Base-by-base conservation (phyloP, 2,329 filamentous ascomycete species). In the Penicillium expansum region DNA sequence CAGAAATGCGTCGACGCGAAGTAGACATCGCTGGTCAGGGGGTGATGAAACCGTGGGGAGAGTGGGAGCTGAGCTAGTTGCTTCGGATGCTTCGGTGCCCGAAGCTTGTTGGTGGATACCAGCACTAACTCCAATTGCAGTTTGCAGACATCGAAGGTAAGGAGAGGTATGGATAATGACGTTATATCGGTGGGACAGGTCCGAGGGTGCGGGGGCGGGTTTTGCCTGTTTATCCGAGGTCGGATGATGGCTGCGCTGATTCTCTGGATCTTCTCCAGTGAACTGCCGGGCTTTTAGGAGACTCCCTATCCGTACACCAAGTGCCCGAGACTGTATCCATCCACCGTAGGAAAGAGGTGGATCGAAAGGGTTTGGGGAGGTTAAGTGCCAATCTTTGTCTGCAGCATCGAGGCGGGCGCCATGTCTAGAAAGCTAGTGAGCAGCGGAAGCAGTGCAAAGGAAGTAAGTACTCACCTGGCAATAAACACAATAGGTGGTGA, bases 261-360 rank as follows among this genome's bases (percentile, higher is more conserved):
- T 45, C 32, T 52, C 52, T 32, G 63, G 49, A 4, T 62, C 53
- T 30, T 42, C 51, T 9, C 55, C 61, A 14, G 58, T 57, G 13
- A 60, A 56, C 5, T 82, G 80, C 29, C 80, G 74, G 38, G 78
- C 76, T 55, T 82, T 73, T 16, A 89, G 72, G 30, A 96, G 85
- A 65, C 82, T 86, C n/a, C 86, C 89, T 61, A 99, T 97, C 59
- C 91, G 87, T 59, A 86, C 82, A 16, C 94, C 94, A 24, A 97
- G 83, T 5, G 87, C 85, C 66, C 89, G 87, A 52, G 90, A 88
- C 74, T 97, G 94, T 14, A 88, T 85, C 89, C 94, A 97, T 62
- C 94, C 94, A 65, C 91, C 90, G 71, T 97, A 97, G 3, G 92
- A 96, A 56, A 99, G 82, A 48, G 94, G 94, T 63, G 94, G 91